These are phyloP conservation scores for Botrytis elliptica DNA, from an alignment of 2,329 filamentous ascomycete species.

Conservation along the genomic window DNA sequence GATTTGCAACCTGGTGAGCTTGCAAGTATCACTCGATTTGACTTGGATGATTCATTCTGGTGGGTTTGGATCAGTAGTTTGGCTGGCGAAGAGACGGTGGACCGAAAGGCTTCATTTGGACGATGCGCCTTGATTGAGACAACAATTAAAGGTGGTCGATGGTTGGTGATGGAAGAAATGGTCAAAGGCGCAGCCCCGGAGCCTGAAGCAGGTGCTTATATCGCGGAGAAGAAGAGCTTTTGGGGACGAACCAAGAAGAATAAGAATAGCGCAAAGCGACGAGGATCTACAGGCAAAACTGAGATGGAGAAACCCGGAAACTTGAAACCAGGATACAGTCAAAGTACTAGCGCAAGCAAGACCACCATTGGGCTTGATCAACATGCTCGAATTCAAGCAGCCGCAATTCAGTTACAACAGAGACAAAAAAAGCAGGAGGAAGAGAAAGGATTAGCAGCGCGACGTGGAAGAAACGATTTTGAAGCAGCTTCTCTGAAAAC, in stretches of 20 bases:
- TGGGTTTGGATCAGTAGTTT: slow-evolving; percentile 99
- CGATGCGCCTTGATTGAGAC: slow-evolving; percentile 92
- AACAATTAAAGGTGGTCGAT: slow-evolving; percentile 73
- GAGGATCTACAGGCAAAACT: slow-evolving; percentile 69
- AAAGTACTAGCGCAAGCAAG: slow-evolving; percentile 60
- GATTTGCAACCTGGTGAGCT: slow-evolving; percentile 87
- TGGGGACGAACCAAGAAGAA: slow-evolving; percentile 81
- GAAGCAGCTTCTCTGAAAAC: slow-evolving; percentile 68
- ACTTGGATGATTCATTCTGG: slow-evolving; percentile 96
- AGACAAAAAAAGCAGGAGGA: slow-evolving; percentile 72
- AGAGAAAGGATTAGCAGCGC: slow-evolving; percentile 42
- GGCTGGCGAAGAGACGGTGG: slow-evolving; percentile 80
- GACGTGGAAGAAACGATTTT: slow-evolving; percentile 56
- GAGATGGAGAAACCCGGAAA: slow-evolving; percentile 48
- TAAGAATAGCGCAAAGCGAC: slow-evolving; percentile 57
- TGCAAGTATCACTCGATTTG: slow-evolving; percentile 82
- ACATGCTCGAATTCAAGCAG: slow-evolving; percentile 88
- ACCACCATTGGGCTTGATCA: slow-evolving; percentile 86
- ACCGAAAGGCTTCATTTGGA: slow-evolving; percentile 89
- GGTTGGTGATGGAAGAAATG: slow-evolving; percentile 95
- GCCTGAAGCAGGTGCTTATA: slow-evolving; percentile 80
- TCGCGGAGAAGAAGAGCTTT: slow-evolving; percentile 92
- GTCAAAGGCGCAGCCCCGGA: slow-evolving; percentile 88
- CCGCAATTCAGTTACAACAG: slow-evolving; percentile 78
- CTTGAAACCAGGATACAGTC: slow-evolving; percentile 42